Evolutionary conservation across 2,329 filamentous ascomycete genomes (phyloP), one percentile per base, ranked within the genome.

Genomic region (Phialocephala subalpina): DNA sequence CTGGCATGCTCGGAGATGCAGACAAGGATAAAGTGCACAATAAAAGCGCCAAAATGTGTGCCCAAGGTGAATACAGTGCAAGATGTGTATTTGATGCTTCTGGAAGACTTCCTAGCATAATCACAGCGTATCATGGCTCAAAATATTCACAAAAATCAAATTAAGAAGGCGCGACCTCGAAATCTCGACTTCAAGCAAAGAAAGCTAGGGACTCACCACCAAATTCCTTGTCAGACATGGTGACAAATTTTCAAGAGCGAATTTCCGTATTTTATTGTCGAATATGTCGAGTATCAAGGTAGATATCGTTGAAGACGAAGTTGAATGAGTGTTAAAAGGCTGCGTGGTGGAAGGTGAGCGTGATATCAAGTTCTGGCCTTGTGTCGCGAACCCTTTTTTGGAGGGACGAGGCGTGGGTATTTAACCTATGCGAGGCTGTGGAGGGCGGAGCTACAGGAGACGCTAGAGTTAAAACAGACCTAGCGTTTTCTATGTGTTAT

Each of bases 161-260:
- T 20, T 20, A 18, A 62, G 49, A n/a, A 62, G n/a, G n/a, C 20
- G 25, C 20, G 35, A 45, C 27, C 47, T 33, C 29, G 12, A 53
- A 52, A 45, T 20, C 47, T 33, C 29, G 12, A 53, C 45, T 9
- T 20, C 29, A 33, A 33, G 29, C 9, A 33, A 55, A 58, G 14
- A 62, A 59, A 59, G 63, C 33, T 25, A 25, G 60, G 42, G 63
- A 73, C 86, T 79, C 76, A 89, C 87, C 84, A 79, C 83, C 84
- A 80, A 89, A 87, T 77, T 90, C 88, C 77, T 89, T 85, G 74
- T 90, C 88, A 64, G 88, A 90, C 88, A 90, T 90, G 8, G 45
- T 71, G 63, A 25, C 36, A 42, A 33, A 16, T 35, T 36, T 52
- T 60, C 27, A 20, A 36, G 33, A 18, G 11, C 22, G 29, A 45